These are phyloP conservation scores for Paraglomus occultum DNA, from an alignment of 192 early-diverging fungal species.

Conservation along the genomic window DNA sequence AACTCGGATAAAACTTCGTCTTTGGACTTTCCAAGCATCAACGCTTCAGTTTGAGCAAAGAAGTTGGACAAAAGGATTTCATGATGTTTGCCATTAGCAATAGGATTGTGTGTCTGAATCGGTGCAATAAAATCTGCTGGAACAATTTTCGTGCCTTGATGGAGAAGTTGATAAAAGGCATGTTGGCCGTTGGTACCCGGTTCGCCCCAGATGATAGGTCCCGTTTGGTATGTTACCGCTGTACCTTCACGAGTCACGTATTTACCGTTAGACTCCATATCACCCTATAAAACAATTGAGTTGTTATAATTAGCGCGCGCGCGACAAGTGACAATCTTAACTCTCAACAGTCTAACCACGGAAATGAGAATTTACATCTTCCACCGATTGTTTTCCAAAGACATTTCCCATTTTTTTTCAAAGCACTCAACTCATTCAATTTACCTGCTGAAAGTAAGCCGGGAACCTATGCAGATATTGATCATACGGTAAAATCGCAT, in stretches of 20 bases:
- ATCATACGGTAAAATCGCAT: constrained; percentile 97
- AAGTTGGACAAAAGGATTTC: constrained; percentile 98
- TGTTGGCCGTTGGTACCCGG: constrained; percentile 99
- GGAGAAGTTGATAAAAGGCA: constrained; percentile 99
- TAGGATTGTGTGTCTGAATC: constrained; percentile 90
- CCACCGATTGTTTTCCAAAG: background rate
- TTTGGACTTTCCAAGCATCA: constrained; percentile 90
- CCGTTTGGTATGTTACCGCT: constrained; percentile 80
- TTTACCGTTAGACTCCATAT: constrained; percentile 99
- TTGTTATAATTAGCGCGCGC: no score
- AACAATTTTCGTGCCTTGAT: constrained; percentile 97
- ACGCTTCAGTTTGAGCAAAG: constrained; percentile 97
- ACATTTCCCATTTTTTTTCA: no score
- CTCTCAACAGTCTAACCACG: background rate
- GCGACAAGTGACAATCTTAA: background rate
- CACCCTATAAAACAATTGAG: constrained; percentile 57
- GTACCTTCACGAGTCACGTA: constrained; percentile 82
- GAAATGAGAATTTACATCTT: background rate
- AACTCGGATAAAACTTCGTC: constrained; percentile 81
- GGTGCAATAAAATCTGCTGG: constrained; percentile 97
- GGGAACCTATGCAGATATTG: constrained; percentile 98
- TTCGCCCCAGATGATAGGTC: constrained; percentile 99
- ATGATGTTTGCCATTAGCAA: constrained; percentile 82
- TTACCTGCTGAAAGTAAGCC: constrained; percentile 96
- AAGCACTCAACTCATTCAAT: no score